Percentiles rank a stretch among this genome's conserved stretches.
Conservation (phyloP, 176 grass and related monocot genomes). For the Raddia distichophylla region DNA sequence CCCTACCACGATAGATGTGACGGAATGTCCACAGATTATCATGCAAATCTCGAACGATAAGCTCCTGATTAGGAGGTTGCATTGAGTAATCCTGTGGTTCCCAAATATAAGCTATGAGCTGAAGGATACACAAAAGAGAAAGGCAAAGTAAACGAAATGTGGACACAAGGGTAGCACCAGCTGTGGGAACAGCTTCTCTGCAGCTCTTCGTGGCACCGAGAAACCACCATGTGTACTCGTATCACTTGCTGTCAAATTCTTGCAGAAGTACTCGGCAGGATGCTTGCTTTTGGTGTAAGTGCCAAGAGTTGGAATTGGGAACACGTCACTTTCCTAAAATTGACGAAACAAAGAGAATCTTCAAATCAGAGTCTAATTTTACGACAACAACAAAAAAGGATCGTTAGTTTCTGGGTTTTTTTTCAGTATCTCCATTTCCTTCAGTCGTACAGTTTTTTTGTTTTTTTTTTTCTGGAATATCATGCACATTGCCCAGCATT, state of each 20-base stretch:
- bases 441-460: neutral
- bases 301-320: slow-evolving; percentile 80
- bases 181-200: slow-evolving; percentile 97
- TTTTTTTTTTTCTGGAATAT: neutral
- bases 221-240: slow-evolving; percentile 99
- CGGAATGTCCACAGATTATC: slow-evolving; percentile 98
- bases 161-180: slow-evolving; percentile 46
- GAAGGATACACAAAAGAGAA: neutral
- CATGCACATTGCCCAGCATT: neutral
- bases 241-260: slow-evolving; percentile 91
- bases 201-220: slow-evolving; percentile 87
- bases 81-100: slow-evolving; percentile 79
- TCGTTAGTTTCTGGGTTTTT: neutral
- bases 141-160: neutral
- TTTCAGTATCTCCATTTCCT: neutral
- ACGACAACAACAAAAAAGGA: neutral
- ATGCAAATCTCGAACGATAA: slow-evolving; percentile 91
- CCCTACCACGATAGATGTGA: slow-evolving; percentile 99
- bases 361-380: neutral
- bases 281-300: slow-evolving; percentile 81
- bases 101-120: slow-evolving; percentile 40
- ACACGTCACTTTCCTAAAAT: slow-evolving; percentile 89
- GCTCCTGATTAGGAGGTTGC: slow-evolving; percentile 96
- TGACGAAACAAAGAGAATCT: neutral
- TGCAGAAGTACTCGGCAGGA: slow-evolving; percentile 92